Evolutionary conservation across 2,329 filamentous ascomycete species (phyloP).

Genomic region (Rugonectria rugulosa): DNA sequence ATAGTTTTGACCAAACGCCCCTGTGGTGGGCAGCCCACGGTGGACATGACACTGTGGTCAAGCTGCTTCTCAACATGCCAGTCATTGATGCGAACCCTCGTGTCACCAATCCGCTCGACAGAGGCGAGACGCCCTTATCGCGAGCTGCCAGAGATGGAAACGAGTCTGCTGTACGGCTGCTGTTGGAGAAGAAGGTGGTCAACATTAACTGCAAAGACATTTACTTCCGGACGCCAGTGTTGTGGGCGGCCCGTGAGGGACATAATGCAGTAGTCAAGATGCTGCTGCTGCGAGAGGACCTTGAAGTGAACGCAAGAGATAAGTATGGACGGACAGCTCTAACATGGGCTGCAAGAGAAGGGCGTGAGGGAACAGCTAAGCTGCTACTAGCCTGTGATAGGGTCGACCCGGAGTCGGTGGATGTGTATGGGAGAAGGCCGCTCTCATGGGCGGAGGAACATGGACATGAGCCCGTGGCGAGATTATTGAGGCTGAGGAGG

Average conservation of each 20-base stretch:
- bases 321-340: background rate
- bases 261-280: background rate
- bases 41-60: background rate
- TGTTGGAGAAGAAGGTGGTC: background rate
- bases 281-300: background rate
- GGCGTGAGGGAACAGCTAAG: background rate
- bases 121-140: background rate
- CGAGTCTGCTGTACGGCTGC: background rate
- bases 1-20: background rate
- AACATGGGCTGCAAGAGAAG: background rate
- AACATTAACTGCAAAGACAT: background rate
- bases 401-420: background rate
- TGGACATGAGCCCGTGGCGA: background rate
- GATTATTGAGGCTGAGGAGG: background rate
- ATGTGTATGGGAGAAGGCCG: background rate
- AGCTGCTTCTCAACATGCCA: background rate
- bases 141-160: background rate
- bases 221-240: background rate
- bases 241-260: background rate
- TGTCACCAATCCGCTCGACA: background rate
- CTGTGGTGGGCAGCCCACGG: background rate
- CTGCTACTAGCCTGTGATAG: background rate
- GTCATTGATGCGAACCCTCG: background rate
- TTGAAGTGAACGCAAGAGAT: background rate
- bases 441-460: background rate